Evolutionary conservation across 495 filamentous ascomycete species (phyloP).

Genomic region (Lichenothelia convexa): DNA sequence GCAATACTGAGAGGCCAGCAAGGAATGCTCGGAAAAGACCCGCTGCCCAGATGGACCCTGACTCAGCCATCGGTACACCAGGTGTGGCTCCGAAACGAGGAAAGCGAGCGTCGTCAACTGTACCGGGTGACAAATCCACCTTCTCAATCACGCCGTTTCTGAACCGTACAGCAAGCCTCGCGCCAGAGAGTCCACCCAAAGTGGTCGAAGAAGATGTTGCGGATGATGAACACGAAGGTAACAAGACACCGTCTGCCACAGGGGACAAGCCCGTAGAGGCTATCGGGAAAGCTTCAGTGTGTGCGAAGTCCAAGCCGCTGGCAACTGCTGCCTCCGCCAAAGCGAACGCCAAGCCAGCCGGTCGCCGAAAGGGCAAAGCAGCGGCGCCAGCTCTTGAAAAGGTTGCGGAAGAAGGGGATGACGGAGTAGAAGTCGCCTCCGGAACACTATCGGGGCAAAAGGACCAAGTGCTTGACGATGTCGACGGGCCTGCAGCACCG

Average conservation of each 20-base stretch:
- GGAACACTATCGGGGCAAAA: too few relatives aligned
- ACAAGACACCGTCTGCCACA: constrained; percentile 10
- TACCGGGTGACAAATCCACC: constrained; percentile 64
- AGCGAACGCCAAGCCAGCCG: not conserved
- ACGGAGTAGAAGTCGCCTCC: constrained; percentile 11
- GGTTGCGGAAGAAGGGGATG: constrained; percentile 29
- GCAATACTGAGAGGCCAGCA: constrained; percentile 8
- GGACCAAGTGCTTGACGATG: too few relatives aligned
- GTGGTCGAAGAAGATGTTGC: constrained; percentile 17
- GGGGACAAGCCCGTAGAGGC: constrained; percentile 23
- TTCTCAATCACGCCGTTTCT: constrained; percentile 90
- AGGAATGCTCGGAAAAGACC: constrained; percentile 30
- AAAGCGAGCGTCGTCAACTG: constrained; percentile 20
- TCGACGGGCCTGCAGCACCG: too few relatives aligned
- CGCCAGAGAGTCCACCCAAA: constrained; percentile 23
- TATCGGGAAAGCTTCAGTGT: constrained; percentile 11
- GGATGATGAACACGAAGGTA: constrained; percentile 8
- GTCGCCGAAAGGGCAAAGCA: not conserved
- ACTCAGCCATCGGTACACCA: constrained; percentile 45
- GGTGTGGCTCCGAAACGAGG: constrained; percentile 29
- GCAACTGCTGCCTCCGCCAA: constrained; percentile 11
- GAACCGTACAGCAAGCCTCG: constrained; percentile 50
- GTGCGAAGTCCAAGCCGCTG: constrained; percentile 16
- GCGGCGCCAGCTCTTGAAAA: constrained; percentile 23
- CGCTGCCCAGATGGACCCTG: constrained; percentile 24